Evolutionary conservation across 345 rosid species (phyloP).

Genomic region (Rhizophora mangle): DNA sequence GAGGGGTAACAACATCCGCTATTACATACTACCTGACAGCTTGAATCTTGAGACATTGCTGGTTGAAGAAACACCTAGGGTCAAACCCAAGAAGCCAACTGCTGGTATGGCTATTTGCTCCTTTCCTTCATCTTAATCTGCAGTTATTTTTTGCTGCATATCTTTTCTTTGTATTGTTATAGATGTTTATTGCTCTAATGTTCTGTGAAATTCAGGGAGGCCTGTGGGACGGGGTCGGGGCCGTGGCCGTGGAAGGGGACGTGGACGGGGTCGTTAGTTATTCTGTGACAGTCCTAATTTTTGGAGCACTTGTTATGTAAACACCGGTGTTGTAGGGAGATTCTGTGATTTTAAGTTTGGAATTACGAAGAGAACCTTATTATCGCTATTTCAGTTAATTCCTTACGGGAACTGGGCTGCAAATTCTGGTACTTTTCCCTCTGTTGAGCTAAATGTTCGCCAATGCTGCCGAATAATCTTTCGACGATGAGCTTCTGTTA

Average conservation of each 20-base stretch:
- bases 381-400: neutral
- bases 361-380: slow-evolving; percentile 13
- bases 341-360: slow-evolving; percentile 8
- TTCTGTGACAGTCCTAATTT: slow-evolving; percentile 22
- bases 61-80: slow-evolving; percentile 90
- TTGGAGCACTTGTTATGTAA: slow-evolving; percentile 28
- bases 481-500: too few relatives aligned
- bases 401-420: slow-evolving; percentile 5
- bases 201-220: slow-evolving; percentile 48
- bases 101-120: slow-evolving; percentile 55
- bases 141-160: neutral
- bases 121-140: neutral
- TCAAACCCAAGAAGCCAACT: slow-evolving; percentile 94
- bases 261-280: slow-evolving; percentile 70
- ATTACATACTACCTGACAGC: slow-evolving; percentile 98
- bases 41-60: slow-evolving; percentile 91
- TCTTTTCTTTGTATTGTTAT: neutral
- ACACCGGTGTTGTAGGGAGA: slow-evolving; percentile 33
- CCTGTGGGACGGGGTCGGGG: slow-evolving; percentile 89
- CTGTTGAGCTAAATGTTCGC: too few relatives aligned
- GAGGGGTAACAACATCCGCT: slow-evolving; percentile 93
- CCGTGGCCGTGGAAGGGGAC: slow-evolving; percentile 71
- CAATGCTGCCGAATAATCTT: too few relatives aligned
- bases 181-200: slow-evolving; percentile 1
- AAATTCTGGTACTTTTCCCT: neutral